Evolutionary conservation across 371 early-diverging fungal species (phyloP).

Genomic region (Zancudomyces culisetae): DNA sequence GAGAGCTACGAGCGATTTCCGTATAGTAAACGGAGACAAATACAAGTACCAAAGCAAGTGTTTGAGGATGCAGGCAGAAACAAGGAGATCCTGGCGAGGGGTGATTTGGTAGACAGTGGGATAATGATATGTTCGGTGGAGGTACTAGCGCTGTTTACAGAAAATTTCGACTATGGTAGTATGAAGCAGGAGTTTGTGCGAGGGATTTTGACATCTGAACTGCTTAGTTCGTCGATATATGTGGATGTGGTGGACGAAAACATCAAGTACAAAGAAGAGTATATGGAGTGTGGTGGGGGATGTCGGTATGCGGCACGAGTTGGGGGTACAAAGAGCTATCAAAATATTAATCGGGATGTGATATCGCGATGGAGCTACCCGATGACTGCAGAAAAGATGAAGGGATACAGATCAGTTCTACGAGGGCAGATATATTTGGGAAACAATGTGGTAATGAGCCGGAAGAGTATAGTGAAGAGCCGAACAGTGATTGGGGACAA

Average conservation of each 20-base stretch:
- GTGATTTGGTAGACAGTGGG: conserved; percentile 81
- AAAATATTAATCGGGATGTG: conserved; percentile 69
- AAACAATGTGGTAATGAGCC: conserved; percentile 44
- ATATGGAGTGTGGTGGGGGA: conserved; percentile 17
- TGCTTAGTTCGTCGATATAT: conserved; percentile 74
- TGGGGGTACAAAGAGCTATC: conserved; percentile 61
- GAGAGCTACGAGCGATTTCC: conserved; percentile 15
- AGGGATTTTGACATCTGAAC: conserved; percentile 76
- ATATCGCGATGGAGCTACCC: conserved; percentile 85
- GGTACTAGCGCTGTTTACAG: conserved; percentile 83
- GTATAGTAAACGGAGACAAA: neutral
- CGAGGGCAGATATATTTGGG: conserved; percentile 77
- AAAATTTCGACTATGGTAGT: conserved; percentile 93
- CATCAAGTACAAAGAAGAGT: conserved; percentile 4
- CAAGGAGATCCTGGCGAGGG: conserved; percentile 60
- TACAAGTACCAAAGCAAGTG: conserved; percentile 16
- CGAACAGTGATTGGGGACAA: conserved; percentile 65
- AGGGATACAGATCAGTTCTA: conserved; percentile 47
- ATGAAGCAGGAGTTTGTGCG: conserved; percentile 77
- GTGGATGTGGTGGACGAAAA: conserved; percentile 37
- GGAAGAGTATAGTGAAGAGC: conserved; percentile 51
- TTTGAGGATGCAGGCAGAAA: conserved; percentile 32
- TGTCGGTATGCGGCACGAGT: conserved; percentile 64
- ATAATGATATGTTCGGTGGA: conserved; percentile 86
- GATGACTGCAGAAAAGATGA: conserved; percentile 57